Percentiles rank a stretch among this genome's conserved stretches.
Evolutionary conservation across 1,284 basidiomycete genomes (phyloP).

Genomic region (Porogramme epimiltina): DNA sequence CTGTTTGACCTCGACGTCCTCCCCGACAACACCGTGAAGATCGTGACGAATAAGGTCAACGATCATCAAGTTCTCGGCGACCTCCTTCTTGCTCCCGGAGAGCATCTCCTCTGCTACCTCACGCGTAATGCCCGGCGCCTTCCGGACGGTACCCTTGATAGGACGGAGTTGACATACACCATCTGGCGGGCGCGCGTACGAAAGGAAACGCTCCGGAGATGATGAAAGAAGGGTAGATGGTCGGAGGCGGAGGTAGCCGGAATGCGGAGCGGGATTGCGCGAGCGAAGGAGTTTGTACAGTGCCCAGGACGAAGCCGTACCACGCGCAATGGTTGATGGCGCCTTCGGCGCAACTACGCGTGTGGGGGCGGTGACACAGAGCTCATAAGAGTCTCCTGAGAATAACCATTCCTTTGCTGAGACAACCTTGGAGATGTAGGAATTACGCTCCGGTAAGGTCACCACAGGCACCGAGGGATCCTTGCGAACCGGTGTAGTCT

Average conservation of each 20-base stretch:
- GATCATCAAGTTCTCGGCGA: slow-evolving; percentile 98
- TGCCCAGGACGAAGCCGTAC: slow-evolving; percentile 64
- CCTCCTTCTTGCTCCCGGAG: slow-evolving; percentile 83
- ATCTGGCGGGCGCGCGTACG: slow-evolving; percentile 70
- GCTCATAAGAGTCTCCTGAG: slow-evolving; percentile 93
- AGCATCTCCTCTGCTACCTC: slow-evolving; percentile 67
- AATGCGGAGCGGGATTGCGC: slow-evolving; percentile 91
- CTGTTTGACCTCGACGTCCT: slow-evolving; percentile 80
- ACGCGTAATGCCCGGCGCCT: slow-evolving; percentile 62
- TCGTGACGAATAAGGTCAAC: slow-evolving; percentile 97
- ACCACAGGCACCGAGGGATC: slow-evolving; percentile 36
- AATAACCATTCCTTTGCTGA: slow-evolving; percentile 77
- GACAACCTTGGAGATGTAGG: slow-evolving; percentile 77
- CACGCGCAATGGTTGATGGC: slow-evolving; percentile 30
- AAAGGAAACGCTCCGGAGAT: slow-evolving; percentile 93
- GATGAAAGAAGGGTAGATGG: slow-evolving; percentile 74
- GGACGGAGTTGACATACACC: slow-evolving; percentile 84
- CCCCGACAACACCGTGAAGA: slow-evolving; percentile 75
- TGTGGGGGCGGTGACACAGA: slow-evolving; percentile 88
- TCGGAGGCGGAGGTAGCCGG: slow-evolving; percentile 78
- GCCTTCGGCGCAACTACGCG: slow-evolving; percentile 45
- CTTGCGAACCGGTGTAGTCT: neutral
- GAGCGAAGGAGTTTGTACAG: slow-evolving; percentile 72
- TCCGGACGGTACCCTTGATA: slow-evolving; percentile 91
- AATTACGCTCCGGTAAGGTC: slow-evolving; percentile 52